phyloP scores from a whole-genome alignment of 371 early-diverging fungal genomes.

The Massospora cicadina region DNA sequence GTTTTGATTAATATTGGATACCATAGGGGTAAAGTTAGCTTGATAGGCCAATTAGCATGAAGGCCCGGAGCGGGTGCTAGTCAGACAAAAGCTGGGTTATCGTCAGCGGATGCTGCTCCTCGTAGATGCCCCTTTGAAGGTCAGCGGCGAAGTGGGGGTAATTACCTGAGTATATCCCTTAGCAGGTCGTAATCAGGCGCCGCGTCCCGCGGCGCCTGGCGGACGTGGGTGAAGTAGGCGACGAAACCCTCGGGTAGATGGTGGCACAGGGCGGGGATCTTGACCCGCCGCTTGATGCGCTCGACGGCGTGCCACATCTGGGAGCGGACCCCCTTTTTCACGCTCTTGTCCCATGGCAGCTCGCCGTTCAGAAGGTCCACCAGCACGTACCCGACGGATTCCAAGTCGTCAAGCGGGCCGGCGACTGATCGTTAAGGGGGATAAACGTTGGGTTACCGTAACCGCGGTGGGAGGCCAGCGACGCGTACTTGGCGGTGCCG shows the following conservation, averaged over 20 bases:
- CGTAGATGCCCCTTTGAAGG: neutral
- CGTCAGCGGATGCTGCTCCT: neutral
- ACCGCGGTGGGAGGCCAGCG: conserved; percentile 36
- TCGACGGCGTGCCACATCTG: neutral
- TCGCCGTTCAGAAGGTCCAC: conserved; percentile 32
- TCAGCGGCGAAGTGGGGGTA: neutral
- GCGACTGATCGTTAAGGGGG: neutral
- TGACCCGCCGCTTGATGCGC: neutral
- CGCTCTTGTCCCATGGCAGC: conserved; percentile 35
- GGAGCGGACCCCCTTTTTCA: neutral
- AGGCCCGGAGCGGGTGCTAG: too few relatives aligned
- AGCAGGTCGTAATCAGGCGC: neutral
- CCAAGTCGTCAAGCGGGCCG: conserved; percentile 28
- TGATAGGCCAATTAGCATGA: too few relatives aligned
- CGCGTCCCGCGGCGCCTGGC: neutral
- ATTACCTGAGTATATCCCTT: neutral
- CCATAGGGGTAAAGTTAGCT: too few relatives aligned
- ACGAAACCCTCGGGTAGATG: neutral
- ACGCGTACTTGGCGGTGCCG: conserved; percentile 45
- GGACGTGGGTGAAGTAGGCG: neutral
- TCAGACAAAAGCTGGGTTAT: neutral
- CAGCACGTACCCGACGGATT: conserved; percentile 34
- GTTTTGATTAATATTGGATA: too few relatives aligned
- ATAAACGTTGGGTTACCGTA: conserved; percentile 14
- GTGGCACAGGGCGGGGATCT: neutral